Percentiles rank a stretch among this genome's conserved stretches.
Conservation (phyloP, 2,329 filamentous ascomycete genomes). For the Aureobasidium sp. region DNA sequence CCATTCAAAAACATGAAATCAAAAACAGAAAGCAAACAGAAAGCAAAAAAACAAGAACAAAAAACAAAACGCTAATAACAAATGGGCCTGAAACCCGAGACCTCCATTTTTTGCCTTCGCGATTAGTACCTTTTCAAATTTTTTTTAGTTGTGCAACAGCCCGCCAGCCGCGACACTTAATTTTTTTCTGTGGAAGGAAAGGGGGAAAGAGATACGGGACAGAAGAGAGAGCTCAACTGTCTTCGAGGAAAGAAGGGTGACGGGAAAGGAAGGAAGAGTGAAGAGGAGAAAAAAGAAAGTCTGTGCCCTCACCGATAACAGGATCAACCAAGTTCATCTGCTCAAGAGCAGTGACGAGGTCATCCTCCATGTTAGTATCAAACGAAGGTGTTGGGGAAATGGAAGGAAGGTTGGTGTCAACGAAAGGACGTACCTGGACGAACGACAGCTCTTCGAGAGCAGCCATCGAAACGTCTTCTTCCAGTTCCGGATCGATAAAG, state of each 20-base stretch:
- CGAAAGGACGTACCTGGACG: not conserved
- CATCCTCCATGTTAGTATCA: not conserved
- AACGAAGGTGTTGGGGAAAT: not conserved
- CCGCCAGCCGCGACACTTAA: not conserved
- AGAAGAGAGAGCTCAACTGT: not conserved
- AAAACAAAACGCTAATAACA: not conserved
- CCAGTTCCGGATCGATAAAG: not conserved
- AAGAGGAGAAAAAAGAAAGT: not conserved
- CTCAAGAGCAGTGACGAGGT: not conserved
- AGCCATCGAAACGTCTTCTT: not conserved
- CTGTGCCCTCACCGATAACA: not conserved
- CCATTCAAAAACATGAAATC: not conserved
- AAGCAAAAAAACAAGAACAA: not conserved
- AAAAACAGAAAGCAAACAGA: not conserved
- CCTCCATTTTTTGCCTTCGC: slow-evolving; percentile 6
- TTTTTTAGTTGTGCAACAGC: slow-evolving; percentile 1
- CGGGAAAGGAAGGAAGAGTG: not conserved
- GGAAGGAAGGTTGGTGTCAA: not conserved
- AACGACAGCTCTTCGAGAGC: not conserved
- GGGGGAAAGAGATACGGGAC: not conserved
- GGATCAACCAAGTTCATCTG: not conserved
- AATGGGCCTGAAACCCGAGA: not conserved
- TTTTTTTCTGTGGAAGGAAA: not conserved
- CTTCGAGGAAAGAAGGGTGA: not conserved
- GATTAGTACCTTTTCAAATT: not conserved